Evolutionary conservation across 768 basidiomycete genomes (phyloP).

Genomic region (Termitomyces sp.): DNA sequence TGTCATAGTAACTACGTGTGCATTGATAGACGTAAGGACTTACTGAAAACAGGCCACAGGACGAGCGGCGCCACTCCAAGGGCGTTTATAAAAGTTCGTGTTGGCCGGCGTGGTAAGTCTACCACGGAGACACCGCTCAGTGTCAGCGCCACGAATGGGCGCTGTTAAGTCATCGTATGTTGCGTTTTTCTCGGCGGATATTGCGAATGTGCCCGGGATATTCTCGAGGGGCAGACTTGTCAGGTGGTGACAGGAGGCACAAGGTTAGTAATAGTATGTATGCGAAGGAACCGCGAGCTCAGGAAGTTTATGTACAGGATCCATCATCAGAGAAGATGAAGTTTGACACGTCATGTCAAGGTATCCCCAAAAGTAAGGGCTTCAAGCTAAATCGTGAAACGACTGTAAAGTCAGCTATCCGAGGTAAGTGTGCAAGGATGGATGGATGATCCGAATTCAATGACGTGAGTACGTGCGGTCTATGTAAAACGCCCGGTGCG

Average conservation of each 20-base stretch:
- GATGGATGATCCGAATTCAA: not conserved
- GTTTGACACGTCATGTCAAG: conserved; percentile 19
- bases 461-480: not conserved
- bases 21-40: not conserved
- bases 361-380: conserved; percentile 4
- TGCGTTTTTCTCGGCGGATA: not conserved
- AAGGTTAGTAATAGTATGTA: not conserved
- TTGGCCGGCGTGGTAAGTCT: not conserved
- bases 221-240: not conserved
- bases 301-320: conserved; percentile 2
- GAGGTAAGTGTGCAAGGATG: not conserved
- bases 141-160: not conserved
- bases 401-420: not conserved
- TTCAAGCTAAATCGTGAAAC: not conserved
- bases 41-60: not conserved
- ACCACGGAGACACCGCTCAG: not conserved
- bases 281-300: conserved; percentile 2
- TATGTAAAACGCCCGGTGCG: not conserved
- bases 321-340: conserved; percentile 10
- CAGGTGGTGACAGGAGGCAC: conserved; percentile 2
- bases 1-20: not conserved
- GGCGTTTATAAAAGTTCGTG: not conserved
- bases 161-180: too few relatives aligned
- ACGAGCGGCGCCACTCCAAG: not conserved
- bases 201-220: not conserved